Evolutionary conservation across 2,329 filamentous ascomycete genomes (phyloP), one percentile per base, ranked within the genome.

Genomic region (Neonectria punicea): DNA sequence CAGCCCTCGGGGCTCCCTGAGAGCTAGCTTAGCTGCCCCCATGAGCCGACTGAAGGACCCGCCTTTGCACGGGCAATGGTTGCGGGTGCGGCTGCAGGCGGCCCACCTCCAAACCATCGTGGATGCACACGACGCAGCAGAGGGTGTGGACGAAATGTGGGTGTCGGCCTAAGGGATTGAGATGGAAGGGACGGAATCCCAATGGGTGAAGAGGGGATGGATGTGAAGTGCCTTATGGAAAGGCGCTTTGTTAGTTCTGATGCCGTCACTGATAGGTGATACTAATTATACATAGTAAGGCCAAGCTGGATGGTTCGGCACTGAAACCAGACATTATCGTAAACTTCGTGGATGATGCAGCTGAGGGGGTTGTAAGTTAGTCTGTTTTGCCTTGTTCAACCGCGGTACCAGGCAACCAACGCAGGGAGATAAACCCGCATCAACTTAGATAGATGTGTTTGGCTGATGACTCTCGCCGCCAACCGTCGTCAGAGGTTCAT

Each of bases 21-120:
- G 39, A 43, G n/a, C 39, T 43, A 18, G 16, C 39, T 9, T 6
- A 36, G 34, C 34, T 36, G 11, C 36, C 36, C 36, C 16, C 14
- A 39, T 49, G 25, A 28, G 5, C 47, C 16, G 47, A 51, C 30
- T 28, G 30, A 51, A 20, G 30, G 46, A 49, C 46, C 46, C 46
- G 46, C 22, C 22, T 30, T 30, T 28, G 46, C 25, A 25, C 49
- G 32, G 36, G 36, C 36, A 39, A n/a, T 51, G 49, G 30, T 34
- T 51, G 49, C 49, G 46, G 46, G 9, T 50, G 46, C 46, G 49
- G 49, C 49, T 51, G 49, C 34, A 28, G 16, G 49, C 28, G 49
- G 10, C 49, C 49, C 49, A 34, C 49, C 14, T 18, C 47, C n/a
- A 20, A 28, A 47, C 44, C 20, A 47, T 18, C 36, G 11, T 43